Evolutionary conservation across 805 yeast genomes (phyloP), one percentile per base, ranked within the genome.

Genomic region (Tetrapisispora arboricola): DNA sequence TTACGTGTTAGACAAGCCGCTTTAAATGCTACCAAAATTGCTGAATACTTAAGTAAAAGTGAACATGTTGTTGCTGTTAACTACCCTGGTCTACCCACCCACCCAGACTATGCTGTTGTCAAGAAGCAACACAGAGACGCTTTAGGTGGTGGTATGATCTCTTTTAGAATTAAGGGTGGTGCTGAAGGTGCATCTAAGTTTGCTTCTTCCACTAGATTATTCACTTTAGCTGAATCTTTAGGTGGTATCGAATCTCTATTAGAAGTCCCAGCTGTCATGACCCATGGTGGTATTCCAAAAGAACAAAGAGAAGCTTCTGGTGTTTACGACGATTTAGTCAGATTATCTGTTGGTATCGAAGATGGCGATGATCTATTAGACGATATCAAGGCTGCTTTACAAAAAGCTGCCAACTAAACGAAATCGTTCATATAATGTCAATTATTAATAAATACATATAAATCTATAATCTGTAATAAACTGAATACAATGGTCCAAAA

Each of bases 181-280:
- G 83, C 83, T 43, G 70, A 67, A 44, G 84, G 78, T 39, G 94
- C 94, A 42, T 65, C 83, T 43, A 70, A 69, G 50, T 83, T 85
- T 71, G 75, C 88, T 44, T 76, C 82, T 35, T 57, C 76, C 35
- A 83, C 94, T 47, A 75, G 80, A 66, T 59, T 83, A 46, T 85
- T 85, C 71, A 79, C 92, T 17, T 70, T 85, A 57, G 94, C 95
- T 43, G 95, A 86, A 67, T 84, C 94, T 17, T 73, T 85, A 46
- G 95, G 95, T 50, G 95, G 95, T 51, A 79, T 85, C 48, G 95
- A 85, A 68, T 79, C 88, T 8, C 70, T 84, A 55, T 66, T 83
- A 49, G 94, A 85, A 65, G 88, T 85, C 37, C 95, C 95, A 32
- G 92, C 94, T 36, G 76, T 78, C 43, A 84, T 84, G 95, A 84